Conservation (phyloP, 495 filamentous ascomycete species). For the Chlorociboria aeruginascens region DNA sequence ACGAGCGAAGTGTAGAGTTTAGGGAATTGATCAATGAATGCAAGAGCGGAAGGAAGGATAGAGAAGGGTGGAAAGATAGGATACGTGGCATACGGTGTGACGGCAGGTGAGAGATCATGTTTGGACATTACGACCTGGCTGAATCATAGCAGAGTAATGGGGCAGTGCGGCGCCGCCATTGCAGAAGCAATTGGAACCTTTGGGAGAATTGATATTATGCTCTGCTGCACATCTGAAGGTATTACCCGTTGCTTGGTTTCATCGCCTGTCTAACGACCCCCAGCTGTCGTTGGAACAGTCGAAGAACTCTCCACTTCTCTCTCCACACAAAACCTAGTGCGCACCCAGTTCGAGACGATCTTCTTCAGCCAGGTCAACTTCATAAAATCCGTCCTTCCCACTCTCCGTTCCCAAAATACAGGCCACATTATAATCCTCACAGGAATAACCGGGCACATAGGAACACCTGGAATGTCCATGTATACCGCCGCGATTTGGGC, state of each 20-base stretch:
- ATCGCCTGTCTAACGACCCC: neutral
- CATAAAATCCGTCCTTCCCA: slow-evolving; percentile 79
- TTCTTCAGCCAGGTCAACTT: slow-evolving; percentile 94
- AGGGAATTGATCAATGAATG: slow-evolving; percentile 45
- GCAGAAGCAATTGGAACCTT: slow-evolving; percentile 77
- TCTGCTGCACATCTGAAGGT: slow-evolving; percentile 83
- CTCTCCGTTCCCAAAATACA: slow-evolving; percentile 61
- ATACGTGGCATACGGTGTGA: slow-evolving; percentile 43
- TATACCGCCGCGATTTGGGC: slow-evolving; percentile 92
- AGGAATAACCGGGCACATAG: slow-evolving; percentile 83
- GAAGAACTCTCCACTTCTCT: slow-evolving; percentile 74
- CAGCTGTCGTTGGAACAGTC: slow-evolving; percentile 79
- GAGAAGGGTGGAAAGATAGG: slow-evolving; percentile 46
- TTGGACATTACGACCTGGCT: no score
- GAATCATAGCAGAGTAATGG: slow-evolving; percentile 26
- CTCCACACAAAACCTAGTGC: slow-evolving; percentile 63
- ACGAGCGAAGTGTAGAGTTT: slow-evolving; percentile 42
- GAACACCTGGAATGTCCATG: slow-evolving; percentile 81
- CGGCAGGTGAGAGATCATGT: slow-evolving; percentile 23
- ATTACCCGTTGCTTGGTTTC: slow-evolving; percentile 12
- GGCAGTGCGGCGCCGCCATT: slow-evolving; percentile 64
- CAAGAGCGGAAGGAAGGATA: slow-evolving; percentile 39
- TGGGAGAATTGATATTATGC: slow-evolving; percentile 76
- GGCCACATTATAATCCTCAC: slow-evolving; percentile 88
- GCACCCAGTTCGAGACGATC: slow-evolving; percentile 85